Evolutionary conservation across 192 early-diverging fungal genomes (phyloP).

Genomic region (Podila clonocystis): DNA sequence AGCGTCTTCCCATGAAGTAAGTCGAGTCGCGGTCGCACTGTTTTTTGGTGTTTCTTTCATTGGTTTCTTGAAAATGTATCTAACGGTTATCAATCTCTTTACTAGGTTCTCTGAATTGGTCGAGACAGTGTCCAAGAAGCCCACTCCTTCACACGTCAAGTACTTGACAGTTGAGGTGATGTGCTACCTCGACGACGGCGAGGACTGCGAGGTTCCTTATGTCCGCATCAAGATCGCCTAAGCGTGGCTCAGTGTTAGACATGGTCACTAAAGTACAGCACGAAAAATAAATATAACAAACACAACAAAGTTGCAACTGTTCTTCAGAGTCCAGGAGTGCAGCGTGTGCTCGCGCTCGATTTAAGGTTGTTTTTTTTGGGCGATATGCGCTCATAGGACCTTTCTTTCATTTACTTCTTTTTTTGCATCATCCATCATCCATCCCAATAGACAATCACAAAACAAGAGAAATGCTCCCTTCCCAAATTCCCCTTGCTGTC

Average conservation of each 20-base stretch:
- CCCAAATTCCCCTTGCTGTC: slow-evolving; percentile 66
- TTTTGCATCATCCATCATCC: not conserved
- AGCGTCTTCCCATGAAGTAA: slow-evolving; percentile 82
- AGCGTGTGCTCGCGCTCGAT: no score
- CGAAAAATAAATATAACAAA: no score
- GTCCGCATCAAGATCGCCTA: slow-evolving; percentile 43
- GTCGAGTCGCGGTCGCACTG: not conserved
- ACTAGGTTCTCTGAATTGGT: slow-evolving; percentile 81
- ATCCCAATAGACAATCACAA: not conserved
- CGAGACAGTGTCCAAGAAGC: slow-evolving; percentile 86
- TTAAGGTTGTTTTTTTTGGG: no score
- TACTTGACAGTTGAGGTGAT: slow-evolving; percentile 88
- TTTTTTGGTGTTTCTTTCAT: slow-evolving; percentile 19
- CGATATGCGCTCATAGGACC: no score
- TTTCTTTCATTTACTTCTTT: not conserved
- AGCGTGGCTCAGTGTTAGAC: not conserved
- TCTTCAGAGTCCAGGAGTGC: no score
- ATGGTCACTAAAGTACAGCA: not conserved
- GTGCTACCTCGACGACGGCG: slow-evolving; percentile 87
- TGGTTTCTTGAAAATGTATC: not conserved
- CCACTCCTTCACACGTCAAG: slow-evolving; percentile 86
- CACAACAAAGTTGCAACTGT: no score
- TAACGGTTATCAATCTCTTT: not conserved
- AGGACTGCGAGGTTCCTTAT: slow-evolving; percentile 85
- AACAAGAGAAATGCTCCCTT: not conserved